Evolutionary conservation across 129 eudicot species (phyloP), one percentile per base, ranked within the genome.

Genomic region (Gnaphalium uliginosum): DNA sequence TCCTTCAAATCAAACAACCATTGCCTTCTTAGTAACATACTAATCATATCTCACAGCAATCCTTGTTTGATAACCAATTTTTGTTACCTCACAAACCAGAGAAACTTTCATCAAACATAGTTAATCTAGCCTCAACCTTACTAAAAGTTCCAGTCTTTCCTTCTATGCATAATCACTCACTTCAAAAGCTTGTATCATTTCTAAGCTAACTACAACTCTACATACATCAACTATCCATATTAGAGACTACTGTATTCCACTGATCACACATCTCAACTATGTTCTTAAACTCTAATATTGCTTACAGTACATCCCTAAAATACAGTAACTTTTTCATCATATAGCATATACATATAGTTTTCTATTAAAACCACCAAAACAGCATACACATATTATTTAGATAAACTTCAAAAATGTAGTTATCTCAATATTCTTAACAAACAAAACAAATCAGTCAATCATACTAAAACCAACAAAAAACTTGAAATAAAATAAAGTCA

Each of bases 281-380:
- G 27, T 22, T 46, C 51, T 63, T 74, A 62, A 41, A 48, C 22
- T 2, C 29, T 18, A 27, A 43, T 26, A 50, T 39, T 26, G 71
- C 79, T 75, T 27, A 29, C 50, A 62, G 56, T 18, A n/a, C 17
- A 58, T 35, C 11, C 39, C 18, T 43, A 43, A 46, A 13, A 46
- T 25, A 9, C 25, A 18, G 54, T 41, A 35, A 2, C 2, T 4
- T 3, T 46, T 46, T 9, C 46, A 39, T 39, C 46, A 39, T 39
- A 14, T 39, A 39, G 9, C 46, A 39, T 39, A 39, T 39, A 9
- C 53, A 46, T 46, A 46, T 14, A 46, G n/a, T 46, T 13, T 13
- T 53, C 79, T 21, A 30, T 19, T 66, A 22, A 65, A 76, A 9
- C 67, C 43, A 67, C 25, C 18, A 67, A 53, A 54, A 74, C 68